Evolutionary conservation across 768 basidiomycete genomes (phyloP), one percentile per base, ranked within the genome.

Genomic region (Calvatia gigantea): DNA sequence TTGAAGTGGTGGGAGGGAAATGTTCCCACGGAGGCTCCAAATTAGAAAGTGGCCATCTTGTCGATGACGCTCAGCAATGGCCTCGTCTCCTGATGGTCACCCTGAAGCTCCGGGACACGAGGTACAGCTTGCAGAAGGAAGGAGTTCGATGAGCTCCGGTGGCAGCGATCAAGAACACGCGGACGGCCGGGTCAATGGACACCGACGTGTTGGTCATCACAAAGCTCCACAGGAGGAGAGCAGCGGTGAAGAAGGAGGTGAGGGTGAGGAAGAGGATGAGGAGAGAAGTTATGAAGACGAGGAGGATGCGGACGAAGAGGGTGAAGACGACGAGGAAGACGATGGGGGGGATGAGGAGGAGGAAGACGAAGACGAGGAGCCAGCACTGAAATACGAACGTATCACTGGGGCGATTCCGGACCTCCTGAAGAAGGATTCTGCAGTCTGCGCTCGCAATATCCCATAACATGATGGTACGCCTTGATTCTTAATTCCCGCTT

Each of bases 301-400:
- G 1, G 62, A 56, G 2, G 64, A 62, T 0, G 64, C 58, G 0
- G 67, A 65, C 2, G 54, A 59, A 2, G 67, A 63, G 11, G 62
- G 58, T 0, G 71, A 70, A 0, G 74, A 72, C 0, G 76, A 71
- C 1, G 77, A 74, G 0, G 84, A 78, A 0, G 78, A 77, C 0
- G 78, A 79, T 0, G 80, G 78, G 0, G 80, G 80, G 0, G 82
- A 82, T 0, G 83, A 83, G 0, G 80, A 80, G 0, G 85, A 84
- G 0, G 85, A 85, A 0, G 87, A 86, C 0, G 94, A 94, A 1
- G 93, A 95, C 25, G 91, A 94, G 17, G 94, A 96, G 73, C 94
- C 91, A 32, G 81, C 89, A 0, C 77, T 98, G 63, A 98, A 98
- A 68, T 98, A 98, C 65, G 86, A 90, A 61, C 84, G 89, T 41